Conservation (phyloP, 495 filamentous ascomycete species). For the Penicillium pancosmium region DNA sequence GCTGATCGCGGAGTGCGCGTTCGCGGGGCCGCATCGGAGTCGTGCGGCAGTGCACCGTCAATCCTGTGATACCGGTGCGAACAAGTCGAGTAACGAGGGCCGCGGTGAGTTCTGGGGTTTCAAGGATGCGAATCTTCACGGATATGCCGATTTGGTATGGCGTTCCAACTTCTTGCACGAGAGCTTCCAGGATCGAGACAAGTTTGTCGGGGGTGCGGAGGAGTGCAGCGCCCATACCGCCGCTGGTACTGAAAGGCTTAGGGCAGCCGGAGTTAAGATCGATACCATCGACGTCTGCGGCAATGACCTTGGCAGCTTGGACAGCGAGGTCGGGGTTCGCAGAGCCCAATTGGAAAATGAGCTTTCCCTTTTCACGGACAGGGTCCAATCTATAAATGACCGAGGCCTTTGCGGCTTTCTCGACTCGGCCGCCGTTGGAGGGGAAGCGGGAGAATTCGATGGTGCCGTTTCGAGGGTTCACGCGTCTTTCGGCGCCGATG, state of each 20-base stretch:
- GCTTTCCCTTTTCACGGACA: slow-evolving; percentile 63
- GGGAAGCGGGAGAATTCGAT: slow-evolving; percentile 82
- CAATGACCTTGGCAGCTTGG: slow-evolving; percentile 78
- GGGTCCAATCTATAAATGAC: slow-evolving; percentile 86
- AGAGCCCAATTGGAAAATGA: slow-evolving; percentile 93
- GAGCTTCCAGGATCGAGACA: slow-evolving; percentile 73
- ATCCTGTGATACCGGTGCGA: slow-evolving; percentile 82
- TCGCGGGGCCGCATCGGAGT: slow-evolving; percentile 93
- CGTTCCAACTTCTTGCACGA: slow-evolving; percentile 76
- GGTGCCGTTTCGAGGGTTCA: slow-evolving; percentile 71
- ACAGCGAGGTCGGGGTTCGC: slow-evolving; percentile 79
- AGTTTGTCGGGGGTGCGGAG: slow-evolving; percentile 81
- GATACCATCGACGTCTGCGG: slow-evolving; percentile 84
- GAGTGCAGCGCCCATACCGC: slow-evolving; percentile 94
- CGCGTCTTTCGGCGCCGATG: slow-evolving; percentile 77
- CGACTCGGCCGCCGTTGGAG: slow-evolving; percentile 61
- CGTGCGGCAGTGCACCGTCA: slow-evolving; percentile 95
- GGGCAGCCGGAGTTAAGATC: slow-evolving; percentile 97
- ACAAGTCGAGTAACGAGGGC: slow-evolving; percentile 73
- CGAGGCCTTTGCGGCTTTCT: slow-evolving; percentile 59
- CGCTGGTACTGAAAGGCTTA: slow-evolving; percentile 88
- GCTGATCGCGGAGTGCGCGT: slow-evolving; percentile 80
- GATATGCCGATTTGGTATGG: slow-evolving; percentile 85
- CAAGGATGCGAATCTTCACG: slow-evolving; percentile 91
- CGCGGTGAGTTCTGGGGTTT: slow-evolving; percentile 71